Conservation (phyloP, 2,329 filamentous ascomycete species). For the Fusarium udum region DNA sequence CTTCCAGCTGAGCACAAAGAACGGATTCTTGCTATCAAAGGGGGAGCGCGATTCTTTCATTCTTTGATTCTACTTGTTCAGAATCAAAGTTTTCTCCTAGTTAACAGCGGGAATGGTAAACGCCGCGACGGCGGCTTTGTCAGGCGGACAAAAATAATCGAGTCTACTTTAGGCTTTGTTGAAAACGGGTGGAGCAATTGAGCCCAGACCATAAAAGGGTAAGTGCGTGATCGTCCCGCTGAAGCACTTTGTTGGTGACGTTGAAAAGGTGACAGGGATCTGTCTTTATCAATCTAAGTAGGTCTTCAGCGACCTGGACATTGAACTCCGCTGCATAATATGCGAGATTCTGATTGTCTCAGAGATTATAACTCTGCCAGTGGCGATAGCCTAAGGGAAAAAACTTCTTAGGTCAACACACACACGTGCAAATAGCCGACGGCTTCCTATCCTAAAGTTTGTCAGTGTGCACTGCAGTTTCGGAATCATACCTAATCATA, state of each 20-base stretch:
- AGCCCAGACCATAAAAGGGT: background rate
- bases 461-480: background rate
- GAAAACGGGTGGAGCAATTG: background rate
- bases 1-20: background rate
- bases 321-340: background rate
- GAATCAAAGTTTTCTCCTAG: conserved; percentile 1
- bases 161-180: background rate
- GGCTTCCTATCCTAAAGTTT: background rate
- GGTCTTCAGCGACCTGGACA: background rate
- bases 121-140: conserved; percentile 2
- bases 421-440: background rate
- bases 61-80: background rate
- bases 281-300: conserved; percentile 31
- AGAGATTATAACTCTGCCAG: background rate
- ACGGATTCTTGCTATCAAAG: too few species aligned
- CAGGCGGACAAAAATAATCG: conserved; percentile 12
- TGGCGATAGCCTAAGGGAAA: background rate
- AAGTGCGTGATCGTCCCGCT: conserved; percentile 25
- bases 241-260: background rate
- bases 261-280: conserved; percentile 15
- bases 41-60: background rate
- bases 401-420: background rate
- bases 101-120: conserved; percentile 7
- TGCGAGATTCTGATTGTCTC: background rate
- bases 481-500: background rate